These are phyloP conservation scores for Epithemia pelagica DNA, from an alignment of 108 stramenopile species.

Conservation along the genomic window DNA sequence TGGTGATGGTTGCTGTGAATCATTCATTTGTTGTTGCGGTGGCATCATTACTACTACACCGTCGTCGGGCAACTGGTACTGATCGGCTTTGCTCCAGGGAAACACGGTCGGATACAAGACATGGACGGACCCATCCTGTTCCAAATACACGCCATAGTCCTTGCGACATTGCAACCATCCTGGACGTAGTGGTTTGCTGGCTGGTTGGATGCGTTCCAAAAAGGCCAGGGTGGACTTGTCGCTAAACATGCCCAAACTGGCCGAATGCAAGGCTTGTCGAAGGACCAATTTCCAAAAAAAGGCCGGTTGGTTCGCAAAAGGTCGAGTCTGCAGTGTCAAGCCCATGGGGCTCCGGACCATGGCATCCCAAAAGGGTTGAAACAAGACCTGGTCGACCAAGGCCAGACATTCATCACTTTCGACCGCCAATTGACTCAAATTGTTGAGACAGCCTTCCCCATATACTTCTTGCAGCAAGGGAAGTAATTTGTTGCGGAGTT, in stretches of 20 bases:
- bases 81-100: constrained; percentile 56
- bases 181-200: constrained; percentile 5
- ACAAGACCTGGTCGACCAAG: constrained; percentile 46
- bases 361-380: constrained; percentile 54
- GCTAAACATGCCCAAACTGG: constrained; percentile 75
- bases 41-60: constrained; percentile 8
- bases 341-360: constrained; percentile 65
- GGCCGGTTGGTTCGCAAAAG: constrained; percentile 46
- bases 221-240: constrained; percentile 72
- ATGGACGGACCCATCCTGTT: constrained; percentile 49
- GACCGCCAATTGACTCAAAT: constrained; percentile 67
- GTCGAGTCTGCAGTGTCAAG: constrained; percentile 48
- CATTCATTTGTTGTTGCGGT: neutral
- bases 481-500: constrained; percentile 85
- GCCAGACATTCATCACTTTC: constrained; percentile 78
- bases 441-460: constrained; percentile 85
- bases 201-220: constrained; percentile 31
- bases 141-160: constrained; percentile 77
- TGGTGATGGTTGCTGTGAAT: neutral
- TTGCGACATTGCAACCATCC: constrained; percentile 86
- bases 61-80: constrained; percentile 30
- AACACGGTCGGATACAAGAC: constrained; percentile 63
- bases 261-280: constrained; percentile 66
- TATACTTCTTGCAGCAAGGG: constrained; percentile 92
- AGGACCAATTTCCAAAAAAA: constrained; percentile 88